Conservation (phyloP, 208 protist species). For the Leishmania braziliensis region DNA sequence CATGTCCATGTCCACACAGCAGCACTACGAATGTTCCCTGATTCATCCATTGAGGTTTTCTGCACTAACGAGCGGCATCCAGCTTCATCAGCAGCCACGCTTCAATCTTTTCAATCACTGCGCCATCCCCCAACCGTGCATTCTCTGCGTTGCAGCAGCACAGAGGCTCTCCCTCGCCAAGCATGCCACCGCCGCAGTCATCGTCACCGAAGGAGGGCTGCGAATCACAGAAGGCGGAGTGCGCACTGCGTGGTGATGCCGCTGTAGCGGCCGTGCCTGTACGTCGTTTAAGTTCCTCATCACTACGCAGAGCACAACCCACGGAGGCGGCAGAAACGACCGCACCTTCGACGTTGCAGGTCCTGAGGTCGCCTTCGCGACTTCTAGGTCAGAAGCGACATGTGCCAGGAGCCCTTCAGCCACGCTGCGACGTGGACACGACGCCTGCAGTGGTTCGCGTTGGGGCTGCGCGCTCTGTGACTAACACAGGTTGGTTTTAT, state of each 20-base stretch:
- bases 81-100: background rate
- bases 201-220: background rate
- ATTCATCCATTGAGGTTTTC: background rate
- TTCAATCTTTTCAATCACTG: background rate
- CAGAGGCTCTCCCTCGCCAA: background rate
- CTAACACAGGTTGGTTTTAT: constrained; percentile 3
- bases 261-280: background rate
- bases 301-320: background rate
- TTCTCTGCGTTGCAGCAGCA: background rate
- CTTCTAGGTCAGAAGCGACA: background rate
- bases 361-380: background rate
- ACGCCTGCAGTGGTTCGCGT: no score
- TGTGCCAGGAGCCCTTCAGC: background rate
- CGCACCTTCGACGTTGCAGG: background rate
- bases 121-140: background rate
- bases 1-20: background rate
- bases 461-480: no score
- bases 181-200: background rate
- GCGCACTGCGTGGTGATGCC: background rate
- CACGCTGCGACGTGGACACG: background rate
- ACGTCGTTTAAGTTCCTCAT: background rate
- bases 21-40: background rate
- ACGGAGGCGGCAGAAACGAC: background rate
- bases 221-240: background rate
- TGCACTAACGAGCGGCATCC: background rate